A percentile compares a stretch with the other conserved stretches of the same genome.
Evolutionary conservation across 2,329 filamentous ascomycete species (phyloP).

Genomic region (Clarireedia monteithiana): DNA sequence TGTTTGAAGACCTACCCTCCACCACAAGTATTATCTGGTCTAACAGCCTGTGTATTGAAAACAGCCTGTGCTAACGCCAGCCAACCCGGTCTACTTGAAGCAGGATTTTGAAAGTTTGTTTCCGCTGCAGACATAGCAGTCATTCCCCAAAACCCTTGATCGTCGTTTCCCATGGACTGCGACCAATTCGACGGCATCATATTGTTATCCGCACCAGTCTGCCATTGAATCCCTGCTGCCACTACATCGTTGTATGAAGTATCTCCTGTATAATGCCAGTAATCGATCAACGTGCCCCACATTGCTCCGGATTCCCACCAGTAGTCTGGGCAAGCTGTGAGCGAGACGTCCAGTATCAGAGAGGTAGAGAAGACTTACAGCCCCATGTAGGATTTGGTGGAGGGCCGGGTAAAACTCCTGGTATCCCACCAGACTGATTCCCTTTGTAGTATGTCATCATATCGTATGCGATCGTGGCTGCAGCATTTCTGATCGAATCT

Average conservation of each 20-base stretch:
- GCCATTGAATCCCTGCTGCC: conserved; percentile 48
- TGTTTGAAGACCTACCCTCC: conserved; percentile 35
- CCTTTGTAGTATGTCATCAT: conserved; percentile 36
- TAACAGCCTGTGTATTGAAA: conserved; percentile 67
- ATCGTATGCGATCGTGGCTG: conserved; percentile 29
- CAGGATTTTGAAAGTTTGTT: conserved; percentile 64
- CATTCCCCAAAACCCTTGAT: conserved; percentile 69
- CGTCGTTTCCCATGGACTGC: conserved; percentile 31
- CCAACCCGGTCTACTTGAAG: conserved; percentile 59
- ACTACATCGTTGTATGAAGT: conserved; percentile 47
- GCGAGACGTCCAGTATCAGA: background rate
- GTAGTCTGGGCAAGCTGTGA: conserved; percentile 33
- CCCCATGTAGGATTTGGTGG: conserved; percentile 31
- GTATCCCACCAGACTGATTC: conserved; percentile 34
- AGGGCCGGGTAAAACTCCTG: conserved; percentile 40
- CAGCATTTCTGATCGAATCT: conserved; percentile 31
- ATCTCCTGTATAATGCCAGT: conserved; percentile 56
- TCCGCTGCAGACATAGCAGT: conserved; percentile 73
- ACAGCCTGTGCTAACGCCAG: conserved; percentile 70
- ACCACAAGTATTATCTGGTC: conserved; percentile 69
- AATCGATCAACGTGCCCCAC: conserved; percentile 52
- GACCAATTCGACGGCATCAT: conserved; percentile 47
- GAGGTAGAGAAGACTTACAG: conserved; percentile 23
- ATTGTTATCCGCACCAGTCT: conserved; percentile 47
- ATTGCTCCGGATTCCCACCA: conserved; percentile 57